phyloP scores from a whole-genome alignment of 2,329 filamentous ascomycete genomes.

The Venturia aucupariae region DNA sequence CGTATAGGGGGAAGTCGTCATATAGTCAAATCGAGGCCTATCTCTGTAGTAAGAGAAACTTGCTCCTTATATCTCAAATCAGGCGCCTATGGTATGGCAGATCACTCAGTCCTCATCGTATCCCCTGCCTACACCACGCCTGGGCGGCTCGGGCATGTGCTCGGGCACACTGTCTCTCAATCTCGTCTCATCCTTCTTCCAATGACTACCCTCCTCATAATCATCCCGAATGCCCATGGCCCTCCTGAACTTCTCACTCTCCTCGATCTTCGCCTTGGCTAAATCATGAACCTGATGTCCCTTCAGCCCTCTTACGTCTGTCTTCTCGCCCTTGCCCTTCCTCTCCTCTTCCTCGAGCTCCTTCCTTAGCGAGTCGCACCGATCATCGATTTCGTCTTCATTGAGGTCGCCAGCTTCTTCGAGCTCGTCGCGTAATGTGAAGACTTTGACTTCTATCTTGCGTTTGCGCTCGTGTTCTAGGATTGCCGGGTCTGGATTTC shows the following conservation, averaged over 20 bases:
- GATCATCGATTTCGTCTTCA: conserved; percentile 83
- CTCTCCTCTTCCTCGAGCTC: conserved; percentile 49
- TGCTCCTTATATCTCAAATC: not conserved
- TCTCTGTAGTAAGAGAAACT: not conserved
- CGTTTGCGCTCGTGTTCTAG: conserved; percentile 89
- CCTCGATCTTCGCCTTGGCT: conserved; percentile 90
- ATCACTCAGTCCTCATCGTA: not conserved
- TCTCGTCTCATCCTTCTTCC: conserved; percentile 73
- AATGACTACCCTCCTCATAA: conserved; percentile 79
- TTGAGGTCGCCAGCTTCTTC: conserved; percentile 78
- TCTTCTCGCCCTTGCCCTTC: conserved; percentile 29
- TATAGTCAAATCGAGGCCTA: not conserved
- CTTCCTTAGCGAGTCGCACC: conserved; percentile 56
- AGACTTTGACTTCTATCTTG: conserved; percentile 85
- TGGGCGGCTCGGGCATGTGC: conserved; percentile 29
- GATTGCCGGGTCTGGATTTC: conserved; percentile 84
- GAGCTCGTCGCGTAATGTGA: conserved; percentile 81
- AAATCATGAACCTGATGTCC: conserved; percentile 92
- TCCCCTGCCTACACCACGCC: not conserved
- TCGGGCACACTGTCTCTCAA: conserved; percentile 36
- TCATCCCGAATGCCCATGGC: conserved; percentile 80
- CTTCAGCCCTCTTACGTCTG: conserved; percentile 56
- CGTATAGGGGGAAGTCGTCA: too few relatives aligned
- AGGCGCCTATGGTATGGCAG: not conserved
- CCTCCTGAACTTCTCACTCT: conserved; percentile 78